These are phyloP conservation scores for Pichia scutulata DNA, from an alignment of 805 yeast species.

Conservation along the genomic window DNA sequence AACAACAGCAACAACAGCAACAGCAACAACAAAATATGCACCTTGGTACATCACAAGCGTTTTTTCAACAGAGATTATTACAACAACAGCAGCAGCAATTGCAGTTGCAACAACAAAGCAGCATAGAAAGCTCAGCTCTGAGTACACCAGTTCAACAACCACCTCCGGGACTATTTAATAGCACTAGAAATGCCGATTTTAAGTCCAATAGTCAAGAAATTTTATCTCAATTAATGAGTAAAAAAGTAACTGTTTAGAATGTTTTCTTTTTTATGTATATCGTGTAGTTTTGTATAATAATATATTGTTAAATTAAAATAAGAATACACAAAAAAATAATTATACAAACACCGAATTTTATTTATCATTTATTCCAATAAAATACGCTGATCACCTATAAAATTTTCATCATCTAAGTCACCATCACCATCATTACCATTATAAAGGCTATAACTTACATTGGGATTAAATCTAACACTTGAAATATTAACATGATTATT, in stretches of 20 bases:
- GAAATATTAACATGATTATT: not conserved
- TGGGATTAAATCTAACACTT: conserved; percentile 25
- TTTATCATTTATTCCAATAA: conserved; percentile 2
- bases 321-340: not conserved
- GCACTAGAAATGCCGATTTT: not conserved
- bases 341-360: too few relatives aligned
- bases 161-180: conserved; percentile 59
- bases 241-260: conserved; percentile 25
- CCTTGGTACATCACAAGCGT: not conserved
- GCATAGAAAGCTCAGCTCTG: conserved; percentile 20
- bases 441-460: conserved; percentile 23
- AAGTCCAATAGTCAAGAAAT: conserved; percentile 48
- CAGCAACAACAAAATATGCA: conserved; percentile 14
- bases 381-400: conserved; percentile 4
- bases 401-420: conserved; percentile 2
- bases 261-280: not conserved
- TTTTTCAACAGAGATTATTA: conserved; percentile 8
- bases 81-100: conserved; percentile 20
- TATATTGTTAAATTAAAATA: too few relatives aligned
- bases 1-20: conserved; percentile 26
- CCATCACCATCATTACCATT: conserved; percentile 6
- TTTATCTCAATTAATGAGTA: conserved; percentile 77
- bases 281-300: not conserved
- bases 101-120: conserved; percentile 26
- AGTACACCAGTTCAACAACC: conserved; percentile 42